Conservation (phyloP, 257 asterid species). For the Cruciata laevipes region DNA sequence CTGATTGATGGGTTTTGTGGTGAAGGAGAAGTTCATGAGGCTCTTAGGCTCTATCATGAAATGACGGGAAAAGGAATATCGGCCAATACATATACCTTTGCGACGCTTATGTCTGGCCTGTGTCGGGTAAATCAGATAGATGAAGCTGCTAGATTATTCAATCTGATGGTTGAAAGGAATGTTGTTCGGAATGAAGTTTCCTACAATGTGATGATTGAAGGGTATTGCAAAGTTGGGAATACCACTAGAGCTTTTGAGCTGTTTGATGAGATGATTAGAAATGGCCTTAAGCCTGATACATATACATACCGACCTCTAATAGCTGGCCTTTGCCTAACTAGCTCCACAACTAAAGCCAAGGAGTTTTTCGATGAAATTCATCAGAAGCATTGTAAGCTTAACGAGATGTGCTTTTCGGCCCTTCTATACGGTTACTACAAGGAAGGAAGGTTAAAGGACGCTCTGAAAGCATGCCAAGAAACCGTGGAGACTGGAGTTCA, state of each 20-base stretch:
- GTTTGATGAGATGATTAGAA: slow-evolving; percentile 59
- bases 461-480: slow-evolving; percentile 36
- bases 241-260: slow-evolving; percentile 53
- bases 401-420: slow-evolving; percentile 74
- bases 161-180: slow-evolving; percentile 48
- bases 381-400: slow-evolving; percentile 35
- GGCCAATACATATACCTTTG: slow-evolving; percentile 63
- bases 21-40: slow-evolving; percentile 55
- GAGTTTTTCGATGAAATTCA: slow-evolving; percentile 53
- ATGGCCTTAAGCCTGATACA: slow-evolving; percentile 70
- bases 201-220: slow-evolving; percentile 79
- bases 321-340: slow-evolving; percentile 58
- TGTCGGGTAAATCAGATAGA: slow-evolving; percentile 48
- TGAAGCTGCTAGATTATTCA: slow-evolving; percentile 54
- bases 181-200: slow-evolving; percentile 67
- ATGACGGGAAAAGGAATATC: slow-evolving; percentile 76
- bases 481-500: slow-evolving; percentile 54
- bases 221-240: slow-evolving; percentile 56
- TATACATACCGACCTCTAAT: slow-evolving; percentile 73
- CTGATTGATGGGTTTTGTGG: slow-evolving; percentile 75
- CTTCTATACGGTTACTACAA: slow-evolving; percentile 65
- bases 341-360: slow-evolving; percentile 57
- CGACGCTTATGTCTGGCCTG: slow-evolving; percentile 65
- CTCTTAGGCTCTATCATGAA: slow-evolving; percentile 62
- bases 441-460: slow-evolving; percentile 62